Base-by-base conservation (phyloP, 257 asterid species). In the Solanum chiquidenum region DNA sequence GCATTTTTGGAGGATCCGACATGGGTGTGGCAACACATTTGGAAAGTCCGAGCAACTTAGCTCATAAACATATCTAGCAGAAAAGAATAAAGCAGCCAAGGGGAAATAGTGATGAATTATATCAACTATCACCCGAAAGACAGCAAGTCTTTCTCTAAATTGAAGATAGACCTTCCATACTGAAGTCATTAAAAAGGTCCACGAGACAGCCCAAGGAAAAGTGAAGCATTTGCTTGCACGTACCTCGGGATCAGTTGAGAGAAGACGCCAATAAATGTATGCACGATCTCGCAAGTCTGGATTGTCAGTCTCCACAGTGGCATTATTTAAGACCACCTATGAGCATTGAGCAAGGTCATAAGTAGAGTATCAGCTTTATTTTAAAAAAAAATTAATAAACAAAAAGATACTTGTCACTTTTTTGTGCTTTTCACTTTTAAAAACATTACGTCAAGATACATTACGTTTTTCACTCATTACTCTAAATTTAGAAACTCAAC, bases 201-300 rank as follows among this genome's bases (percentile, higher is more conserved):
- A 49, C 31, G 40, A 31, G 27, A 29, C 40, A 46, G 40, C 44
- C 69, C 29, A 49, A 49, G 31, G 42, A 82, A 58, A 88, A 88
- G 44, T 49, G 72, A 29, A 49, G 20, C 85, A 82, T 82, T 46
- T 80, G 69, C 29, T 86, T 68, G 91, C 94, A 60, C 29, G 10
- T 89, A 97, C 99, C 99, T 97, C 99, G 10, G 99, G 99, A 89
- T 97, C 99, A 72, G 99, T 95, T 84, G 99, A 97, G 71, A 97
- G 98, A 89, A 97, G 99, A 73, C 99, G 99, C 99, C 99, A 97
- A 90, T 97, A 97, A 89, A 97, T 97, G 90, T 97, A 97, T 55
- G 99, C 99, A 87, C 99, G 98, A 91, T 97, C 99, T 87, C 99
- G 92, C 91, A 97, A 94, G 93, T 97, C 99, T 66, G 99, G 99